These are phyloP conservation scores for Parsonsia alboflavescens DNA, from an alignment of 257 asterid genomes.

Conservation along the genomic window DNA sequence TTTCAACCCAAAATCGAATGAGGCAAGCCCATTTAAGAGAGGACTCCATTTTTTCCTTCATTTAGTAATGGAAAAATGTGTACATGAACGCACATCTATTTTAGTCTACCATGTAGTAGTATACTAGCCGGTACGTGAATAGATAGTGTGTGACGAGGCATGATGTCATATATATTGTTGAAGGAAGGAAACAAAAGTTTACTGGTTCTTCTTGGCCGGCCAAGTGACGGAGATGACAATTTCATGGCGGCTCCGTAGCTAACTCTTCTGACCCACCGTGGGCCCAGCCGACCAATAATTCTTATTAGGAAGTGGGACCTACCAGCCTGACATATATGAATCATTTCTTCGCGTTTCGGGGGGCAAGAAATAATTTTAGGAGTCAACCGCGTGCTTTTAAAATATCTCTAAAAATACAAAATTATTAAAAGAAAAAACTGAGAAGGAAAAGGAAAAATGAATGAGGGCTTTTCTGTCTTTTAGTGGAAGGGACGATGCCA, in stretches of 20 bases:
- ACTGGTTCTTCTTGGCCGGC: slow-evolving; percentile 5
- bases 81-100: too few relatives aligned
- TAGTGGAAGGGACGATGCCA: not conserved
- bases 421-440: not conserved
- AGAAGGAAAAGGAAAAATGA: too few relatives aligned
- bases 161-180: not conserved
- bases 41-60: too few relatives aligned
- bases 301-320: not conserved
- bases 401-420: not conserved
- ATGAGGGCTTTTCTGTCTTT: not conserved
- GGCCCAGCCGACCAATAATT: not conserved
- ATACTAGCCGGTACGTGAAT: too few relatives aligned
- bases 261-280: not conserved
- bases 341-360: not conserved
- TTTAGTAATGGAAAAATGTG: too few relatives aligned
- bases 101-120: too few relatives aligned
- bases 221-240: not conserved
- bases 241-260: slow-evolving; percentile 12
- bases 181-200: slow-evolving; percentile 1
- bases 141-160: not conserved
- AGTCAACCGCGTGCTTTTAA: slow-evolving; percentile 16
- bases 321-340: too few relatives aligned
- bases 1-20: too few relatives aligned
- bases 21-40: too few relatives aligned
- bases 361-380: not conserved